Conservation (phyloP, 352 stramenopile species). For the Discostella stelligera region DNA sequence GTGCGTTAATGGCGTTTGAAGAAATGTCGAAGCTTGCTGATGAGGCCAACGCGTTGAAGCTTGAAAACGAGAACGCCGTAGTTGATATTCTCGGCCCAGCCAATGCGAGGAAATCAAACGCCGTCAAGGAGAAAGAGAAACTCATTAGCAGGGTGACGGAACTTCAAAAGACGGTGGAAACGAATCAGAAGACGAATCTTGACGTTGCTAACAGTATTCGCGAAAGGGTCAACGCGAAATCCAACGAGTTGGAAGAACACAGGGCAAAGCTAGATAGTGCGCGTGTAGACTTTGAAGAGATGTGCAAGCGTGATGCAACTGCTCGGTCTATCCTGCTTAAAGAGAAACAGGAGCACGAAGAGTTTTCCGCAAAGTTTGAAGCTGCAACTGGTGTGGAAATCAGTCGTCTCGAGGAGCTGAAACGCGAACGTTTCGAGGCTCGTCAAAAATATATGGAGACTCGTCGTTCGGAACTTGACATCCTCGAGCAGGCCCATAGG, state of each 20-base stretch:
- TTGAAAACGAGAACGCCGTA: constrained; percentile 28
- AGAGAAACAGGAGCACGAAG: constrained; percentile 27
- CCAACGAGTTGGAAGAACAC: constrained; percentile 23
- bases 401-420: constrained; percentile 28
- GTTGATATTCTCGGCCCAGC: constrained; percentile 26
- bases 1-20: constrained; percentile 19
- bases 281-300: constrained; percentile 14
- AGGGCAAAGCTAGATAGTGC: constrained; percentile 23
- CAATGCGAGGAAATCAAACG: constrained; percentile 19
- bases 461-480: constrained; percentile 25
- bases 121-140: constrained; percentile 44
- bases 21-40: constrained; percentile 1
- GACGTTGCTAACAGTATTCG: background rate
- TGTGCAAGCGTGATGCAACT: constrained; percentile 10
- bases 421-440: constrained; percentile 26
- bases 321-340: background rate
- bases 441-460: constrained; percentile 29
- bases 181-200: constrained; percentile 4
- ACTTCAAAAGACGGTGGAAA: constrained; percentile 25
- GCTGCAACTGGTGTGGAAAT: constrained; percentile 36
- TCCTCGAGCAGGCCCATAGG: constrained; percentile 23
- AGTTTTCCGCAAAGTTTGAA: constrained; percentile 33
- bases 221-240: constrained; percentile 15
- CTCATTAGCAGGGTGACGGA: constrained; percentile 22
- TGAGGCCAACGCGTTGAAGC: constrained; percentile 20